Evolutionary conservation across 2,329 filamentous ascomycete genomes (phyloP), one percentile per base, ranked within the genome.

Genomic region (Drechslerella coelobrocha): DNA sequence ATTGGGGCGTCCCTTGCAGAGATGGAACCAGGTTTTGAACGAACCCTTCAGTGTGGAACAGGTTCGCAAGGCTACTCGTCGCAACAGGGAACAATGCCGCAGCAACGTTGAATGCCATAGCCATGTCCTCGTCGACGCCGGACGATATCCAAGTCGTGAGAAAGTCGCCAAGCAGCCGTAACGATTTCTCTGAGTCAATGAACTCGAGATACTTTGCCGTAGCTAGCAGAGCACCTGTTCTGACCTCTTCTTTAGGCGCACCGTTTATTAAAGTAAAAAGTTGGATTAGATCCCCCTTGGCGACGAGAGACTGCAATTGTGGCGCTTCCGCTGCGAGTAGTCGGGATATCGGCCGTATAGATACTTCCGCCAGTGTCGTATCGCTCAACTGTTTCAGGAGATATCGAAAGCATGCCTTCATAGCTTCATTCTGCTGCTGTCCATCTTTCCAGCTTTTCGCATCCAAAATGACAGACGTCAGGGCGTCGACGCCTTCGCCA

Each of bases 21-120:
- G 95, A 82, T 12, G 89, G 86, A 14, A 89, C 88, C 5, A 97
- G 84, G 61, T 86, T 88, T 66, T 86, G 83, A 48, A 97, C 82
- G 76, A 99, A 97, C 2, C 91, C 91, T 74, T 96, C 91, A 34
- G 88, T 92, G 62, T 97, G 84, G 78, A 99, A 97, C 37, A 97
- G 82, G 68, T 87, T 83, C 2, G 90, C 84, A 6, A 66, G 51
- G 7, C 29, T 61, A 7, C 26, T 61, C 2, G 68, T 66, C 1
- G 88, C 90, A 45, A 90, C 84, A 1, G 94, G 92, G 77, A 99
- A 99, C 7, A 95, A 86, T 21, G 88, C 86, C 1, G 92, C 87
- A 4, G 92, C 91, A n/a, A 92, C 92, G 57, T 92, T 97, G 78
- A 97, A 97, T 4, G 92, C 92, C 53, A 94, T 83, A 60, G 96